Evolutionary conservation across 768 basidiomycete genomes (phyloP), one percentile per base, ranked within the genome.

Genomic region (Mycena pura): DNA sequence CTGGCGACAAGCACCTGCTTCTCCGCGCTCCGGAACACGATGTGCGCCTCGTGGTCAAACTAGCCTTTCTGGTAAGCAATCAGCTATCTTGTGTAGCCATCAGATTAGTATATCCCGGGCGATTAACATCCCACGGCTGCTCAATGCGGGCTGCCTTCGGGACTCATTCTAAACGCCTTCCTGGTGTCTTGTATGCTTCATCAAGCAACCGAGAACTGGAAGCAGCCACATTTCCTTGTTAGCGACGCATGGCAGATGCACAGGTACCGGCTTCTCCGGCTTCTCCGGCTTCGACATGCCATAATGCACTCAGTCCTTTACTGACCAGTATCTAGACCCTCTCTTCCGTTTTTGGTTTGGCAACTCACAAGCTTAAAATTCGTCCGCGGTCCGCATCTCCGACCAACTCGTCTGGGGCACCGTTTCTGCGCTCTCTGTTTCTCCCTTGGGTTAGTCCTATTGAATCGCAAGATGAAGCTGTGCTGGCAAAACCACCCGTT

Each of bases 21-120:
- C 75, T 93, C 17, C 81, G 87, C 41, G 84, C 89, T 2, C 78
- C 77, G 11, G 86, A 88, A 63, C 87, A 90, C 54, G 91, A 92
- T 60, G 73, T 91, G 29, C 68, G 78, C 24, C 69, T 86, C 8
- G 85, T 90, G 25, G 80, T 82, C 31, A 86, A 82, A 67, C 76
- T 92, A 32, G 80, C 81, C 13, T 74, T 80, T 48, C 78, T 86
- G 74, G 91, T 91, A 73, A 80, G 79, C 74, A 48, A 40, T 24
- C 59, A 46, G n/a, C 50, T 22, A 14, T 38, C 60, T 57, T 55
- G 54, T 59, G 22, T 38, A 14, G 50, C 31, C 45, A 49, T 55
- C 60, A 56, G 29, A 36, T 41, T n/a, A n/a, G n/a, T n/a, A n/a
- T n/a, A n/a, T n/a, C n/a, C n/a, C n/a, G n/a, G n/a, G n/a, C n/a